Evolutionary conservation across 345 rosid species (phyloP).

Genomic region (Citrus medica): DNA sequence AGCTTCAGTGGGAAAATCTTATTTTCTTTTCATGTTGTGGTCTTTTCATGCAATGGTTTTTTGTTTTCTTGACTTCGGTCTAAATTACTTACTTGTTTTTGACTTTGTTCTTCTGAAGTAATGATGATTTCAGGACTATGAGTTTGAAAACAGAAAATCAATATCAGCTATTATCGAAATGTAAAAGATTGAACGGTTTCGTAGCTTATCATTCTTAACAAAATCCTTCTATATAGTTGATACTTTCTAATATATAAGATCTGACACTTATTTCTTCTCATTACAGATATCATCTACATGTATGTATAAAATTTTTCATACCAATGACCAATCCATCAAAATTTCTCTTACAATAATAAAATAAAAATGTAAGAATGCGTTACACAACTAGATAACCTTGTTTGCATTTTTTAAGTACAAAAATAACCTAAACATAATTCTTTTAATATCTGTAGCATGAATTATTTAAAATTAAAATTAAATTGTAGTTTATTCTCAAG

Average conservation of each 20-base stretch:
- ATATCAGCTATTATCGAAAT: background rate
- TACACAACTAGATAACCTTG: background rate
- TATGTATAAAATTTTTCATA: background rate
- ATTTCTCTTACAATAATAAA: background rate
- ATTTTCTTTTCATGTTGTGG: background rate
- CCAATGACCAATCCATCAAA: background rate
- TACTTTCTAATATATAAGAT: background rate
- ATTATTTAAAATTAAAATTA: background rate
- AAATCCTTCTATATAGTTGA: background rate
- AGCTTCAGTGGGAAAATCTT: background rate
- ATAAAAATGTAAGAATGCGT: background rate
- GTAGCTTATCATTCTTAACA: background rate
- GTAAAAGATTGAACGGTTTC: background rate
- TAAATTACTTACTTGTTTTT: background rate
- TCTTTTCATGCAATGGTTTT: background rate
- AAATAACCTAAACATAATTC: background rate
- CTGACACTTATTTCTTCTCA: background rate
- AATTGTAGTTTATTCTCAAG: background rate
- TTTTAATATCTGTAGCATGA: background rate
- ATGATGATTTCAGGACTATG: background rate
- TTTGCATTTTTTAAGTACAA: background rate
- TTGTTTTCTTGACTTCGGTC: background rate
- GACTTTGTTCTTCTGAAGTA: background rate
- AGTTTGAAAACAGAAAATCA: background rate
- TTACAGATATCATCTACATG: background rate